Base-by-base conservation (phyloP, 2,329 filamentous ascomycete genomes). In the Trichoderma citrinoviride region DNA sequence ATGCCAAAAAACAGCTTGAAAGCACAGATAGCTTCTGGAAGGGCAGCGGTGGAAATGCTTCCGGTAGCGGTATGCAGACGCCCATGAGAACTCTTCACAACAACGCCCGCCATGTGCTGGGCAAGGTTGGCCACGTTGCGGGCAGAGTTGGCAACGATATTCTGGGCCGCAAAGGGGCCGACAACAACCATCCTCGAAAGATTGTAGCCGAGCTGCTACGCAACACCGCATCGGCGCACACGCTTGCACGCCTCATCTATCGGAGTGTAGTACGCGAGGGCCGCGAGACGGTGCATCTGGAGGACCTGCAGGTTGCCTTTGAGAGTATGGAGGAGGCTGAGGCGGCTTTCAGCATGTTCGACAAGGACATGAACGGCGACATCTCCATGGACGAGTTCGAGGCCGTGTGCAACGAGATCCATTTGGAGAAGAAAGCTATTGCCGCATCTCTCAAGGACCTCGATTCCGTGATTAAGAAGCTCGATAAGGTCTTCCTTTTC, bases 321-420 rank as follows among this genome's bases (percentile, higher is more conserved):
- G 85, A 90, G 10, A 90, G 89, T 25, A 84, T 89, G 19, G 93
- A 97, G 15, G 94, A 97, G 73, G 92, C 93, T 0, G 90, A 95
- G 61, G 90, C 90, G 3, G 93, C 93, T 0, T 97, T 98, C 72
- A 82, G 83, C 70, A 93, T 97, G 82, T 97, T 97, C 70, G 94
- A 98, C 78, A 96, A 95, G 74, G 94, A 98, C 72, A 87, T 97
- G 80, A 98, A 98, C 68, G 94, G 93, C 4, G 94, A 98, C 72
- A 96, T 97, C 56, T 96, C 91, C 0, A 93, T 97, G 86, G 92
- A 97, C 72, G 94, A 97, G 75, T 85, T 98, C 23, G 93, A 97
- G 76, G 87, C 91, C 23, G 93, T 96, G 25, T 96, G 92, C 77
- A 93, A 96, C 58, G 94, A 98, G 73, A 95, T 97, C 69, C 93